Percentiles rank a stretch among this genome's conserved stretches.
Evolutionary conservation across 352 stramenopile species (phyloP).

Genomic region (Phytopythium montanum): DNA sequence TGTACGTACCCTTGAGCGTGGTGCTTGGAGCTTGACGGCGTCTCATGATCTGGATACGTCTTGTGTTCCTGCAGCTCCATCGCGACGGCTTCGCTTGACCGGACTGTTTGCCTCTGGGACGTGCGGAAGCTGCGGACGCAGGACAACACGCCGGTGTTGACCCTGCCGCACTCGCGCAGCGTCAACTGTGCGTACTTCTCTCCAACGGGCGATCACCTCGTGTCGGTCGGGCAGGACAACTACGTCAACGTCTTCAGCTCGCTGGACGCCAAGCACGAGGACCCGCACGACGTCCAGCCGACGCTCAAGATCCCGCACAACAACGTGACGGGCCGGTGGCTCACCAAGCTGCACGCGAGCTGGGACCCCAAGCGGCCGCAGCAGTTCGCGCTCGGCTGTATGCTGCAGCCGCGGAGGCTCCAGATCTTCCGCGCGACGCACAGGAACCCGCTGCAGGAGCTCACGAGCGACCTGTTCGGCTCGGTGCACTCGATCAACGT

Average conservation of each 20-base stretch:
- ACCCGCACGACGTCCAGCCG: conserved; percentile 21
- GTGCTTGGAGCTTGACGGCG: neutral
- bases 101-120: conserved; percentile 84
- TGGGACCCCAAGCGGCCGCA: conserved; percentile 78
- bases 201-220: conserved; percentile 56
- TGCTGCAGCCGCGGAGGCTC: conserved; percentile 75
- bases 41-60: conserved; percentile 9
- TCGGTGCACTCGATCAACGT: conserved; percentile 88
- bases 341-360: conserved; percentile 80
- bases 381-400: conserved; percentile 79
- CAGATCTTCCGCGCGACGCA: conserved; percentile 77
- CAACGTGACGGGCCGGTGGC: conserved; percentile 83
- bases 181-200: conserved; percentile 89
- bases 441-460: conserved; percentile 65
- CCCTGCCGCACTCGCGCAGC: conserved; percentile 66
- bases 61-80: conserved; percentile 40
- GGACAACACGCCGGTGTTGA: conserved; percentile 41
- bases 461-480: conserved; percentile 60
- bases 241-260: conserved; percentile 76
- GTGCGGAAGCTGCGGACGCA: conserved; percentile 42
- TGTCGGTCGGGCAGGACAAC: conserved; percentile 83
- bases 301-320: conserved; percentile 69
- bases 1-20: conserved; percentile 36
- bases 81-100: conserved; percentile 75
- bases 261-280: conserved; percentile 18